Evolutionary conservation across 2,329 filamentous ascomycete species (phyloP).

Genomic region (Alternaria gansuensis): DNA sequence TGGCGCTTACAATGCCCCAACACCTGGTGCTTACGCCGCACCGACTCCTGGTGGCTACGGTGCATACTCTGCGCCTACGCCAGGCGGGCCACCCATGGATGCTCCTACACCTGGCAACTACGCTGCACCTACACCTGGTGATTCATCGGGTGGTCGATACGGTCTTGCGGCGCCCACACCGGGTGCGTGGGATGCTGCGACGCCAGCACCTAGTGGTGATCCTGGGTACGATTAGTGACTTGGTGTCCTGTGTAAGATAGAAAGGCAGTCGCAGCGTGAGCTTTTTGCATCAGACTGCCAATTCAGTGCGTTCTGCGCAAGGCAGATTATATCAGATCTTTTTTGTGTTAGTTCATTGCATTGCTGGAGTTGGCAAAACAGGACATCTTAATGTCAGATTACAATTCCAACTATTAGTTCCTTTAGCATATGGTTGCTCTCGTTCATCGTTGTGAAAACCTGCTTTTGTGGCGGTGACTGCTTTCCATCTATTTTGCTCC

Average conservation of each 20-base stretch:
- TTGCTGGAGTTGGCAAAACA: constrained; percentile 28
- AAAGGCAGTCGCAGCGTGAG: neutral
- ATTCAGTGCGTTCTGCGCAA: neutral
- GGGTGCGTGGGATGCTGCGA: constrained; percentile 63
- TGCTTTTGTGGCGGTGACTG: too few relatives aligned
- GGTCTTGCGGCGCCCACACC: constrained; percentile 67
- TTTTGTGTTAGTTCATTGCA: constrained; percentile 19
- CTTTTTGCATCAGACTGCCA: constrained; percentile 7
- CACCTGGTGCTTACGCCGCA: constrained; percentile 50
- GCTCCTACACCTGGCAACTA: constrained; percentile 54
- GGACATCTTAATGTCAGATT: constrained; percentile 11
- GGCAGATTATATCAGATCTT: neutral
- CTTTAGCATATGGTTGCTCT: too few relatives aligned
- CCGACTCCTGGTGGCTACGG: constrained; percentile 49
- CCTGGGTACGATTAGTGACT: constrained; percentile 35
- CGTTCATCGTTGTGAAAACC: too few relatives aligned
- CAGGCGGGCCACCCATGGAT: constrained; percentile 49
- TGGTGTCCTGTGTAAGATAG: constrained; percentile 12
- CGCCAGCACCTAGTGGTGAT: constrained; percentile 40
- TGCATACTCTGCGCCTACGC: constrained; percentile 50
- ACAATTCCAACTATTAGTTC: constrained; percentile 1
- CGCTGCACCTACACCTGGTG: constrained; percentile 51
- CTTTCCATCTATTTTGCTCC: too few relatives aligned
- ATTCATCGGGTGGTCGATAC: constrained; percentile 38
- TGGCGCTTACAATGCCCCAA: constrained; percentile 48